Percentiles rank a stretch among this genome's conserved stretches.
phyloP scores from a whole-genome alignment of 345 rosid genomes.

The Carallia pectinifolia region DNA sequence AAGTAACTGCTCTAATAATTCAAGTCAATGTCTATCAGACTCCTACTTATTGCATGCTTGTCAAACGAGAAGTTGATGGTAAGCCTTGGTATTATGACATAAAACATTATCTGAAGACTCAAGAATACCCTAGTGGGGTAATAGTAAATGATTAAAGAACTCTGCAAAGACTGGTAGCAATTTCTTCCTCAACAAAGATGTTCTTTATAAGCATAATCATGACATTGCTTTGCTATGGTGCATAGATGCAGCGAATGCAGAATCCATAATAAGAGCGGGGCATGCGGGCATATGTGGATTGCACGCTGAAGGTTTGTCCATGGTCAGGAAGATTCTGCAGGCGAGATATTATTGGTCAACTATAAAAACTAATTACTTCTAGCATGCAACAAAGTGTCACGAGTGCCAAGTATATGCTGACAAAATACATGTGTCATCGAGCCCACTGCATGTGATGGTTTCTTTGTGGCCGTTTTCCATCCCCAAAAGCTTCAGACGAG shows the following conservation, averaged over 20 bases:
- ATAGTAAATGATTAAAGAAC: neutral
- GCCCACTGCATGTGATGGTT: too few relatives aligned
- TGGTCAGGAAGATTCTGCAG: neutral
- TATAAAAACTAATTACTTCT: neutral
- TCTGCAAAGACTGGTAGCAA: neutral
- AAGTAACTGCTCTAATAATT: fast-evolving
- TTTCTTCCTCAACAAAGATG: too few relatives aligned
- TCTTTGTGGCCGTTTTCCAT: neutral
- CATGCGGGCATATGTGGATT: neutral
- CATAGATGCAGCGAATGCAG: neutral
- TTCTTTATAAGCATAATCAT: neutral
- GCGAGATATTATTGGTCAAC: neutral
- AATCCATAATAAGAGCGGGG: neutral
- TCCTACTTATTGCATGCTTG: neutral
- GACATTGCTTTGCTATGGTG: neutral
- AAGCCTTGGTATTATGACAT: neutral
- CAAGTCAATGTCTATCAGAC: neutral
- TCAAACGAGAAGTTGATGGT: neutral
- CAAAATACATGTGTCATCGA: too few relatives aligned
- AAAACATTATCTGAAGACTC: neutral
- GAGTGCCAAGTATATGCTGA: conserved; percentile 1
- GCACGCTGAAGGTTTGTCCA: too few relatives aligned
- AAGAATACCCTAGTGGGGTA: neutral
- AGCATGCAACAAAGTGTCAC: neutral
- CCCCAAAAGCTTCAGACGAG: neutral